Percentiles rank a stretch among this genome's conserved stretches.
These are phyloP conservation scores for Circinella minor DNA, from an alignment of 371 early-diverging fungal genomes.

Conservation along the genomic window DNA sequence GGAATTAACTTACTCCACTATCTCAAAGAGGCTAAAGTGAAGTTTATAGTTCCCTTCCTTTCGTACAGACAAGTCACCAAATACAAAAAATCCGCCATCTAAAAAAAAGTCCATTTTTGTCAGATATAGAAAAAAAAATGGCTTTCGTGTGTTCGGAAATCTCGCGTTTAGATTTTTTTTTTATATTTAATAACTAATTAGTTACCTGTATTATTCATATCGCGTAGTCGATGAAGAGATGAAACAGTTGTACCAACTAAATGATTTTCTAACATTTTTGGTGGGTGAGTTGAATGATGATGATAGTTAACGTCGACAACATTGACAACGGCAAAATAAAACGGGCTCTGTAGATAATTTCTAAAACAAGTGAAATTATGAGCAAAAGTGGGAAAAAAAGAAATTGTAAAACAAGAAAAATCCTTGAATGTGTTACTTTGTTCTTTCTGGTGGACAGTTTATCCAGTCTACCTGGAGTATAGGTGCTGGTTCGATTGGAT, in stretches of 20 bases:
- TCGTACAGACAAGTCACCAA: constrained; percentile 91
- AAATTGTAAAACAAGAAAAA: background rate
- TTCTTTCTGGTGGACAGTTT: constrained; percentile 35
- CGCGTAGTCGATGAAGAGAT: constrained; percentile 47
- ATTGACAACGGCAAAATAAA: constrained; percentile 49
- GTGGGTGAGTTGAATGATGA: background rate
- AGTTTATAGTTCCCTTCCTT: constrained; percentile 87
- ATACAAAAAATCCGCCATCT: constrained; percentile 95
- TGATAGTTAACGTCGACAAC: constrained; percentile 28
- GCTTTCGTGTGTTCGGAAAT: background rate
- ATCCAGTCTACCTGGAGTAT: constrained; percentile 46
- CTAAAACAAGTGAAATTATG: constrained; percentile 19
- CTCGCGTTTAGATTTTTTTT: background rate
- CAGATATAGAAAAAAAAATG: background rate
- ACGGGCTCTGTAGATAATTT: constrained; percentile 55
- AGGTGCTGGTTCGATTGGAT: constrained; percentile 55
- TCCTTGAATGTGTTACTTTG: constrained; percentile 28
- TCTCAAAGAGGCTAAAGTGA: constrained; percentile 89
- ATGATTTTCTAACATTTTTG: constrained; percentile 32
- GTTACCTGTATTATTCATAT: constrained; percentile 48
- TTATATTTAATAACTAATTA: background rate
- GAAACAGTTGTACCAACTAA: constrained; percentile 52
- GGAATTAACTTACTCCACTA: constrained; percentile 63
- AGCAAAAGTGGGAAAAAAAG: constrained; percentile 6
- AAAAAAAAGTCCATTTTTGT: background rate